Conservation (phyloP, 441 rosid species). For the Jatropha podagrica region DNA sequence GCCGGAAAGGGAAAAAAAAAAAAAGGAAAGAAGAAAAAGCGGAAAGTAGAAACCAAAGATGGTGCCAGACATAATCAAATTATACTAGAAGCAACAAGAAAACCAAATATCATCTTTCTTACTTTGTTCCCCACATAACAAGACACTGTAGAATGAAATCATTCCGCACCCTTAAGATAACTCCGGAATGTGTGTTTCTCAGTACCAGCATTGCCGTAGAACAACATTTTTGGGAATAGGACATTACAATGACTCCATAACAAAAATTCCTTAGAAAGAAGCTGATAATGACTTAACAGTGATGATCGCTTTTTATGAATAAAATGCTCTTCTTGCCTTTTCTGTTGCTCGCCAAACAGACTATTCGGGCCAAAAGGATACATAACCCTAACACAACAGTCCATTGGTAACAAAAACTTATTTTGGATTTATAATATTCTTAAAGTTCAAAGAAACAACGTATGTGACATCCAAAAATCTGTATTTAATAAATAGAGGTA, state of each 20-base stretch:
- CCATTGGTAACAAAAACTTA: background rate
- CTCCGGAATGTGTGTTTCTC: too few relatives aligned
- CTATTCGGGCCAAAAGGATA: background rate
- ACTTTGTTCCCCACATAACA: background rate
- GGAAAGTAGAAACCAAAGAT: background rate
- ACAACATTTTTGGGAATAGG: background rate
- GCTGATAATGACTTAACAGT: background rate
- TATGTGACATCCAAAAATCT: background rate
- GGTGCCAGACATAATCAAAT: background rate
- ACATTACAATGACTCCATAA: background rate
- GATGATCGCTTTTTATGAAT: too few relatives aligned
- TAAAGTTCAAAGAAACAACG: background rate
- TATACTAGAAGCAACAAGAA: background rate
- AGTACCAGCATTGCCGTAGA: too few relatives aligned
- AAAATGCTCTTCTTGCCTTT: background rate
- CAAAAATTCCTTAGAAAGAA: background rate
- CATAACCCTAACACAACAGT: background rate
- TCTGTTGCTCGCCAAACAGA: background rate
- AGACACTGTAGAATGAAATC: background rate
- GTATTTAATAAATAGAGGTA: background rate
- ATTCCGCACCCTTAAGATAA: background rate
- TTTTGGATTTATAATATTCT: background rate
- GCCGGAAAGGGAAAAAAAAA: background rate
- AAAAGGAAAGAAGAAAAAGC: background rate
- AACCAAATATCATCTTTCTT: background rate